Evolutionary conservation across 75 land plant species (phyloP).

Genomic region (Pseudotsuga menziesii): DNA sequence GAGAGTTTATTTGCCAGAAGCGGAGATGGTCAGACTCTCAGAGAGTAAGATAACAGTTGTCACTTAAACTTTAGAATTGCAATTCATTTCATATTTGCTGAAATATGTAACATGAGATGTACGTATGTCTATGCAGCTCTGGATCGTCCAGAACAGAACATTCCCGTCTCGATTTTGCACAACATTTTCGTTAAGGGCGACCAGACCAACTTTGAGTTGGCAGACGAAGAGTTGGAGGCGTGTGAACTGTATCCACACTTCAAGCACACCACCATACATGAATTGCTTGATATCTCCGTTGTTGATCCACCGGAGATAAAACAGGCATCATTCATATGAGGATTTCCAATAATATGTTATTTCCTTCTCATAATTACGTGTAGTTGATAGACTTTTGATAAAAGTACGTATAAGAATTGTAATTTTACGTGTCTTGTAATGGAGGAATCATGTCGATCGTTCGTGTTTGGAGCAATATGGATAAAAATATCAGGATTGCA

Average conservation of each 20-base stretch:
- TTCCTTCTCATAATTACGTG: too few relatives aligned
- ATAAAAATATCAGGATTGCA: too few relatives aligned
- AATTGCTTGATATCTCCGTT: conserved; percentile 17
- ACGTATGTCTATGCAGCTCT: conserved; percentile 17
- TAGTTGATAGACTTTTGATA: too few relatives aligned
- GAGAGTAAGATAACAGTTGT: conserved; percentile 15
- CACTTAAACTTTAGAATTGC: too few relatives aligned
- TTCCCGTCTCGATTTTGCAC: conserved; percentile 18
- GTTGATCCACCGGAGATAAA: conserved; percentile 15
- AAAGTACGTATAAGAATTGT: too few relatives aligned
- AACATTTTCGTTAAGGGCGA: conserved; percentile 25
- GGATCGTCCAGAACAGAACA: neutral
- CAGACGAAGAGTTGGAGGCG: conserved; percentile 23
- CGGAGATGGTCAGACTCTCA: conserved; percentile 26
- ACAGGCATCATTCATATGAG: conserved; percentile 10
- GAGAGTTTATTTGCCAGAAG: conserved; percentile 19
- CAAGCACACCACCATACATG: conserved; percentile 29
- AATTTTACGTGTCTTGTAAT: too few relatives aligned
- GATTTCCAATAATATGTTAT: too few relatives aligned
- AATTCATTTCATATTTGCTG: too few relatives aligned
- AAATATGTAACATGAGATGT: neutral
- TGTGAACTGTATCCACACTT: conserved; percentile 36
- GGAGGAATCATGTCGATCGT: too few relatives aligned
- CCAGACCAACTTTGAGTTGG: conserved; percentile 22
- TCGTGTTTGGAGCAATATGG: too few relatives aligned